A percentile compares a stretch with the other conserved stretches of the same genome.
Evolutionary conservation across 2,329 filamentous ascomycete species (phyloP).

Genomic region (Xylaria hypoxylon): DNA sequence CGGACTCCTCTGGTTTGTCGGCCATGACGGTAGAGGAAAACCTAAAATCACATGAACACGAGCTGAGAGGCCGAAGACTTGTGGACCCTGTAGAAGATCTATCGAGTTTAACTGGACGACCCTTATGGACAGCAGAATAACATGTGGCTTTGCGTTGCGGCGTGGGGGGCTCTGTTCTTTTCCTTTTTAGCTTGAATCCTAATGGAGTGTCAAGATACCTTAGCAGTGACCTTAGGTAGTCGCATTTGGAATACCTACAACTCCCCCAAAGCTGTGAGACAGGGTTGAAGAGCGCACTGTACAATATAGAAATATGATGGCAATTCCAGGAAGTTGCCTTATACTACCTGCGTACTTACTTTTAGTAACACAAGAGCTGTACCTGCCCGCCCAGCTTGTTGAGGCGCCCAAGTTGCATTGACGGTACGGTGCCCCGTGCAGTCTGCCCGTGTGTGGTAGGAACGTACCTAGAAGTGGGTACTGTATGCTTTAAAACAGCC

Average conservation of each 20-base stretch:
- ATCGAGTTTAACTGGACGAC: slow-evolving; percentile 3
- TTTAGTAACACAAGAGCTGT: neutral
- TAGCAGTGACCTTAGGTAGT: no score
- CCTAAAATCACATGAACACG: slow-evolving; percentile 23
- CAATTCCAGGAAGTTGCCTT: neutral
- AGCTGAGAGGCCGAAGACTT: slow-evolving; percentile 12
- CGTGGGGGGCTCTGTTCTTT: neutral
- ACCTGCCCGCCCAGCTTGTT: neutral
- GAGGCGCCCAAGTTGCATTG: neutral
- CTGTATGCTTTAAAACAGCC: neutral
- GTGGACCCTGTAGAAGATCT: slow-evolving; percentile 11
- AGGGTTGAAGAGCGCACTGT: neutral
- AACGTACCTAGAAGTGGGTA: neutral
- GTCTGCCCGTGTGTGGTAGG: no score
- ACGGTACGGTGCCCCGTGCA: neutral
- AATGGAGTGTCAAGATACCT: slow-evolving; percentile 1
- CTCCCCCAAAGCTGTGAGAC: neutral
- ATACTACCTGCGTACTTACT: neutral
- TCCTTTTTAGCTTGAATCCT: slow-evolving; percentile 9
- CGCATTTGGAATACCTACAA: slow-evolving; percentile 17
- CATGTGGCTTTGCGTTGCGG: slow-evolving; percentile 1
- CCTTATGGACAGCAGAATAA: neutral
- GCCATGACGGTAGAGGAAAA: slow-evolving; percentile 35
- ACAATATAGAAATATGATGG: neutral
- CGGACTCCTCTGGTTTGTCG: slow-evolving; percentile 40